Evolutionary conservation across 2,329 filamentous ascomycete species (phyloP).

Genomic region (Purpureocillium lavendulum): DNA sequence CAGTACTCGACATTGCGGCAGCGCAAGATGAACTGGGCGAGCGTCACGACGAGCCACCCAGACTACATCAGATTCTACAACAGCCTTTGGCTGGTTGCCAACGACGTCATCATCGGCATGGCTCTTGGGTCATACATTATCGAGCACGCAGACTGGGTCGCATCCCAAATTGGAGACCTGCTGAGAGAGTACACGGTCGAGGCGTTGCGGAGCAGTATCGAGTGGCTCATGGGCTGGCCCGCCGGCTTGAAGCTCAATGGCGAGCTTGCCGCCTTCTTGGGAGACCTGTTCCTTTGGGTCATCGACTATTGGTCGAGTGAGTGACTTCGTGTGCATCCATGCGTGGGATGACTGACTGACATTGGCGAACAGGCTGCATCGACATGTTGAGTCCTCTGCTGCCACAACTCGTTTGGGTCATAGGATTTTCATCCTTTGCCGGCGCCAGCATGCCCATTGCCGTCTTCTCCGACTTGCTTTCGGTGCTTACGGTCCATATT

Average conservation of each 20-base stretch:
- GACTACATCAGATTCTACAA: slow-evolving; percentile 99
- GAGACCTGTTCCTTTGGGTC: slow-evolving; percentile 94
- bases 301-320: slow-evolving; percentile 94
- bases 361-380: slow-evolving; percentile 56
- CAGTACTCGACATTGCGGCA: slow-evolving; percentile 89
- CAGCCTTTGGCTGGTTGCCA: slow-evolving; percentile 94
- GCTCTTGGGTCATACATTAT: slow-evolving; percentile 95
- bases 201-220: slow-evolving; percentile 79
- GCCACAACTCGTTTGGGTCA: slow-evolving; percentile 82
- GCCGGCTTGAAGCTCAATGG: slow-evolving; percentile 92
- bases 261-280: slow-evolving; percentile 86
- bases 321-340: slow-evolving; percentile 12
- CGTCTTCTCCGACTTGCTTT: slow-evolving; percentile 88
- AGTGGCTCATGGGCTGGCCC: slow-evolving; percentile 93
- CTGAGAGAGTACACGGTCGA: slow-evolving; percentile 79
- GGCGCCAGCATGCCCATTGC: slow-evolving; percentile 96
- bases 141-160: slow-evolving; percentile 83
- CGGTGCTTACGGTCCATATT: slow-evolving; percentile 86
- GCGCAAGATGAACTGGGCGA: slow-evolving; percentile 87
- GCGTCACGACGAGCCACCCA: slow-evolving; percentile 87
- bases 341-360: slow-evolving; percentile 7
- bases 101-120: slow-evolving; percentile 97
- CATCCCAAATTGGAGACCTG: slow-evolving; percentile 66
- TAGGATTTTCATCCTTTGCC: slow-evolving; percentile 90
- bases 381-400: slow-evolving; percentile 68